Percentiles rank a stretch among this genome's conserved stretches.
phyloP scores from a whole-genome alignment of 1,139 yeast species.

The Debaryomycetaceae sp. region DNA sequence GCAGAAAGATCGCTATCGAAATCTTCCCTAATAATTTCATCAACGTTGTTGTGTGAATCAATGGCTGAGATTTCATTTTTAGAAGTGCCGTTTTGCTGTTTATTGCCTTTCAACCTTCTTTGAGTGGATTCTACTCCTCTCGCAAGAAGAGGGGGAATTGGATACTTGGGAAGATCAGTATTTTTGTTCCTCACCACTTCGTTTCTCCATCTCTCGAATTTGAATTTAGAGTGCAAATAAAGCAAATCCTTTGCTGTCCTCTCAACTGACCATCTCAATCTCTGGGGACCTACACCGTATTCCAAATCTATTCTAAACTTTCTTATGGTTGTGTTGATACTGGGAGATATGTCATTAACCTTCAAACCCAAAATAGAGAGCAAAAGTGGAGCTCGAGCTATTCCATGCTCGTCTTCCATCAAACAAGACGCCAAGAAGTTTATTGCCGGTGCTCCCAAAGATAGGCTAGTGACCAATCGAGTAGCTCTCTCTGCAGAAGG shows the following conservation, averaged over 20 bases:
- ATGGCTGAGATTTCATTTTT: background rate
- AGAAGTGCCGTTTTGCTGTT: background rate
- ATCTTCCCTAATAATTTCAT: background rate
- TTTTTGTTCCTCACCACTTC: constrained; percentile 29
- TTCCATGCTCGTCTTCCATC: constrained; percentile 72
- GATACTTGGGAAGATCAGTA: constrained; percentile 26
- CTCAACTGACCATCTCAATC: constrained; percentile 77
- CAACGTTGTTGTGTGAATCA: background rate
- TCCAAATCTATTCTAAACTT: constrained; percentile 70
- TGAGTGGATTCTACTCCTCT: constrained; percentile 2
- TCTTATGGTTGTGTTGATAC: constrained; percentile 44
- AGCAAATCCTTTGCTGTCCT: constrained; percentile 71
- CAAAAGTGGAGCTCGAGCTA: constrained; percentile 76
- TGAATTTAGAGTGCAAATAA: constrained; percentile 64
- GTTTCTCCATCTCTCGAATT: constrained; percentile 42
- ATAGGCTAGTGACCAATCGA: constrained; percentile 57
- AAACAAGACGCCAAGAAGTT: constrained; percentile 73
- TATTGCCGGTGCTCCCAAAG: constrained; percentile 79
- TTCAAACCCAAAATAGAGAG: constrained; percentile 68
- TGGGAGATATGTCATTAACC: constrained; percentile 50
- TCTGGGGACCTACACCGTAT: constrained; percentile 81
- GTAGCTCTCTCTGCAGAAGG: constrained; percentile 54
- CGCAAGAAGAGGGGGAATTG: constrained; percentile 22
- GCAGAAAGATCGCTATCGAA: background rate
- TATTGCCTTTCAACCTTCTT: background rate